A percentile compares a stretch with the other conserved stretches of the same genome.
These are phyloP conservation scores for Polytrichum commune DNA, from an alignment of 225 moss, liverwort and hornwort genomes.

Conservation along the genomic window DNA sequence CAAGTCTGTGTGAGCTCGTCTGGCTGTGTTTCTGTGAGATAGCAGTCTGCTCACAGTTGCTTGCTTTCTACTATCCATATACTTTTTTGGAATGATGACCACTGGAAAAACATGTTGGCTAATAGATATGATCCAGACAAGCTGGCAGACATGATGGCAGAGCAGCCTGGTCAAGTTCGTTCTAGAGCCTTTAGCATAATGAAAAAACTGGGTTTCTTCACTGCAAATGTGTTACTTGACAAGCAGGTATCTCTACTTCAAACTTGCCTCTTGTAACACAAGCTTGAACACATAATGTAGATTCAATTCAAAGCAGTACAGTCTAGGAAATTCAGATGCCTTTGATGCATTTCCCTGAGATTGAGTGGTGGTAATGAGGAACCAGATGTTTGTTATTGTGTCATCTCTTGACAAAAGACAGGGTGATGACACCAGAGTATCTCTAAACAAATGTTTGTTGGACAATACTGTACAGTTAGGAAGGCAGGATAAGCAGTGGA, in stretches of 20 bases:
- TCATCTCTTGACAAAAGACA: neutral
- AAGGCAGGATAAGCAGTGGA: slow-evolving; percentile 35
- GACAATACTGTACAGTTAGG: slow-evolving; percentile 31
- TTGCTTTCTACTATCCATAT: neutral
- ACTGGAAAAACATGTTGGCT: neutral
- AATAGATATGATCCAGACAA: slow-evolving; percentile 69
- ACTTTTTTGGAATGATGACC: neutral
- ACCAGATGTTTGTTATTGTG: no score
- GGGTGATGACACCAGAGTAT: neutral
- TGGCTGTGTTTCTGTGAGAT: no score
- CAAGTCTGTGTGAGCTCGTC: no score
- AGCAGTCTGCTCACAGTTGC: neutral
- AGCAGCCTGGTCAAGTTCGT: slow-evolving; percentile 60
- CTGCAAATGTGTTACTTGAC: slow-evolving; percentile 53
- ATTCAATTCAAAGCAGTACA: no score
- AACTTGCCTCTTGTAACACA: neutral
- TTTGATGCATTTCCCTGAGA: no score
- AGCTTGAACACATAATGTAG: neutral
- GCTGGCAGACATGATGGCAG: slow-evolving; percentile 57
- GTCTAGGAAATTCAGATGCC: no score
- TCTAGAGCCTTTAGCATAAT: slow-evolving; percentile 51
- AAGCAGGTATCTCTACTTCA: slow-evolving; percentile 42
- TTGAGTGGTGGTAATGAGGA: no score
- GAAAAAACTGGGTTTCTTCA: slow-evolving; percentile 54
- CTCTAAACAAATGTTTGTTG: slow-evolving; percentile 7